Conservation (phyloP, 306 rosid genomes). For the Crataegus laevigata region DNA sequence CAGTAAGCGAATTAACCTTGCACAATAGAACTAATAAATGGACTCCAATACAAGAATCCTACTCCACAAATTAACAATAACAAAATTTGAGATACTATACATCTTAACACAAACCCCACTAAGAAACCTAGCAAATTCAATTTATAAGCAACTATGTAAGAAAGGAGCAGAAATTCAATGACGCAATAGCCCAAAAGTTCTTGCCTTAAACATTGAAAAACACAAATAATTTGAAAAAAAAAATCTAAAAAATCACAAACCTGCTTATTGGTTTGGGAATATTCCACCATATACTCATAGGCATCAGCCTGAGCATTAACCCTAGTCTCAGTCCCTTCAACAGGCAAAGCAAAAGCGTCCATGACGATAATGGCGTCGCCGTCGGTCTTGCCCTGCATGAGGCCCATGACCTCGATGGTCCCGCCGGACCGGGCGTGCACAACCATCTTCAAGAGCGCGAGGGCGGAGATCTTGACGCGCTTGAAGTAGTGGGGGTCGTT, state of each 20-base stretch:
- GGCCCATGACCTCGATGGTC: slow-evolving; percentile 94
- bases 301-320: slow-evolving; percentile 99
- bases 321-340: slow-evolving; percentile 96
- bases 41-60: neutral
- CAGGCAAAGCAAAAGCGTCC: slow-evolving; percentile 94
- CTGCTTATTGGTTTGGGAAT: slow-evolving; percentile 90
- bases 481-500: slow-evolving; percentile 89
- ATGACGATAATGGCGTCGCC: slow-evolving; percentile 86
- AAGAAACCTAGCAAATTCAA: neutral
- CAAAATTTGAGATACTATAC: neutral
- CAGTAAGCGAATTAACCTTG: neutral
- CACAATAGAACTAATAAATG: neutral
- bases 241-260: slow-evolving; percentile 18
- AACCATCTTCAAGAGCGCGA: slow-evolving; percentile 95
- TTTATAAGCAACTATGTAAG: neutral
- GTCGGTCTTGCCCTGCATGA: slow-evolving; percentile 95
- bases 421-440: slow-evolving; percentile 99
- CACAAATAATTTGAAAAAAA: neutral
- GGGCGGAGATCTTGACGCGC: slow-evolving; percentile 96
- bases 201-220: neutral
- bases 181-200: neutral
- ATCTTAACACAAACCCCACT: neutral
- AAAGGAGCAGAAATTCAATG: neutral
- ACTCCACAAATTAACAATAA: neutral
- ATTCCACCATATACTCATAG: slow-evolving; percentile 93